Evolutionary conservation across 768 basidiomycete species (phyloP).

Genomic region (Pisolithus microcarpus): DNA sequence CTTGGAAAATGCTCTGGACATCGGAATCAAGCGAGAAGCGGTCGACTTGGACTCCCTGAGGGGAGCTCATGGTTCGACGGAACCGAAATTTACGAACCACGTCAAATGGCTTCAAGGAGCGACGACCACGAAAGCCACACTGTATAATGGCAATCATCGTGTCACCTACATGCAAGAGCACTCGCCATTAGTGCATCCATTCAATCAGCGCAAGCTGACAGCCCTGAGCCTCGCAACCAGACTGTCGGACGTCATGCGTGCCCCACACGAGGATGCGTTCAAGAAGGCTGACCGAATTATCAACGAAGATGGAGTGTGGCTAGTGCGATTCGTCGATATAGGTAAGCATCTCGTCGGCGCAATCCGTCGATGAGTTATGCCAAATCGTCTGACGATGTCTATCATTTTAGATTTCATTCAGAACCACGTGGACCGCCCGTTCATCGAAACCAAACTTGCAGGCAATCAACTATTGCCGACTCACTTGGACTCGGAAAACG

Average conservation of each 20-base stretch:
- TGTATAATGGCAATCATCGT: not conserved
- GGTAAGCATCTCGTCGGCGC: not conserved
- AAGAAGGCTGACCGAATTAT: not conserved
- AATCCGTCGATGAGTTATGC: not conserved
- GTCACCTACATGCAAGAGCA: not conserved
- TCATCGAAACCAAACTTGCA: not conserved
- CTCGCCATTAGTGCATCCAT: not conserved
- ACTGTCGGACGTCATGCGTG: no score
- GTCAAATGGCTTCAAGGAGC: not conserved
- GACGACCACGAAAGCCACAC: not conserved
- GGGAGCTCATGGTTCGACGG: not conserved
- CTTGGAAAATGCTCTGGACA: not conserved
- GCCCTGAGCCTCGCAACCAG: not conserved
- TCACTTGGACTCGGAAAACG: not conserved
- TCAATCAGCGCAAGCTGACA: not conserved
- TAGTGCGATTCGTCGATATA: not conserved
- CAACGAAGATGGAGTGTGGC: not conserved
- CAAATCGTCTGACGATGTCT: not conserved
- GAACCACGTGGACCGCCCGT: not conserved
- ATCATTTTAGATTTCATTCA: not conserved
- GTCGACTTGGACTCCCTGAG: not conserved
- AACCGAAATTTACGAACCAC: not conserved
- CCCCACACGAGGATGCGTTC: not conserved
- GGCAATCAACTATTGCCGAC: not conserved
- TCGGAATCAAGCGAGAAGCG: not conserved